Percentiles rank a stretch among this genome's conserved stretches.
These are phyloP conservation scores for Xylariaceae sp. DNA, from an alignment of 2,329 filamentous ascomycete genomes.

Conservation along the genomic window DNA sequence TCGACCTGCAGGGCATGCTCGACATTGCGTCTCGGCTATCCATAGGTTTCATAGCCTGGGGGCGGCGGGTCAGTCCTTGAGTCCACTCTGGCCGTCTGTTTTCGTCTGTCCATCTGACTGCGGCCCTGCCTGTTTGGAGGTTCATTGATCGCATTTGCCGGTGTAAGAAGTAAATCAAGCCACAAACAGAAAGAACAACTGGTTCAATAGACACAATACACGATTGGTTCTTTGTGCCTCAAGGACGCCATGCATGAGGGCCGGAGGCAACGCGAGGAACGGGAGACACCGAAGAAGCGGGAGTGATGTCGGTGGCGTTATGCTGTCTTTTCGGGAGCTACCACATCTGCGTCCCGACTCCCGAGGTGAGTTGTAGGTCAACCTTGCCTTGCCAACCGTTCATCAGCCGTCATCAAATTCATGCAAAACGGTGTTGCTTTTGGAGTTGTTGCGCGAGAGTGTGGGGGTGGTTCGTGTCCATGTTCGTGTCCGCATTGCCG, in stretches of 20 bases:
- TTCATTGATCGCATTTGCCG: not conserved
- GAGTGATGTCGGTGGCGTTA: not conserved
- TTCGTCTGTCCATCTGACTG: too few species aligned
- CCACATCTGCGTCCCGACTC: too few species aligned
- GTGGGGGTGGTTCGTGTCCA: too few species aligned
- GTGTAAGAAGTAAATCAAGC: not conserved
- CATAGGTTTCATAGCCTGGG: not conserved
- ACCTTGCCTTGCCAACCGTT: too few species aligned
- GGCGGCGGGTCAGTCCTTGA: too few species aligned
- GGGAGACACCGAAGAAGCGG: not conserved
- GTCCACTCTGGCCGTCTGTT: too few species aligned
- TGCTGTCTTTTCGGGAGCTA: not conserved
- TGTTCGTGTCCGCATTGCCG: too few species aligned
- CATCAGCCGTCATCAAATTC: too few species aligned
- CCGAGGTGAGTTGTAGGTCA: too few species aligned
- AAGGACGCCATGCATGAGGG: not conserved
- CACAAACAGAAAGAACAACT: not conserved
- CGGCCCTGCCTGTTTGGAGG: too few species aligned
- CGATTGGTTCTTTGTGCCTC: not conserved
- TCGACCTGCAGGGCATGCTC: not conserved
- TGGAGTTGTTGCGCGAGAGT: too few species aligned
- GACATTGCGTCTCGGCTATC: not conserved
- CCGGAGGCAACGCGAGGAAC: not conserved
- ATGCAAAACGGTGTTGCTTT: too few species aligned
- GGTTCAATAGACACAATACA: not conserved